Evolutionary conservation across 257 asterid genomes (phyloP).

Genomic region (Craterostigma plantagineum): DNA sequence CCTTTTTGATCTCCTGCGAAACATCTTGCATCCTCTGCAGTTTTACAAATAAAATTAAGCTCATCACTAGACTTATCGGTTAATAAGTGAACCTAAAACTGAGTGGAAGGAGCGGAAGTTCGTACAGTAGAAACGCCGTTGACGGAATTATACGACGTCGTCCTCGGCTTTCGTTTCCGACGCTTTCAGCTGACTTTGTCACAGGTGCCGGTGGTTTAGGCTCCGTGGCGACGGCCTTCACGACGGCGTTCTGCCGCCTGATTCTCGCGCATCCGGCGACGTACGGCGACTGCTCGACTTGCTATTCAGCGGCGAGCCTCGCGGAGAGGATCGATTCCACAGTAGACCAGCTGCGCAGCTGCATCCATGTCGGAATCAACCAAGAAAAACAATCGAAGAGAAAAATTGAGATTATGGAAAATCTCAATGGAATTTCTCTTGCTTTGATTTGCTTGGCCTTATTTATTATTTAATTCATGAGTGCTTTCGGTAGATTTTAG

Average conservation of each 20-base stretch:
- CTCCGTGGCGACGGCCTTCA: conserved; percentile 72
- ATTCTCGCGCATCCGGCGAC: conserved; percentile 7
- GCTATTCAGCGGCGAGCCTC: conserved; percentile 12
- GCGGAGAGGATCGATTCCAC: conserved; percentile 42
- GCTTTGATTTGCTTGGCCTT: too few species aligned
- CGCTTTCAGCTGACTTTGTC: conserved; percentile 10
- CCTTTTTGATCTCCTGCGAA: conserved; percentile 77
- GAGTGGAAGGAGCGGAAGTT: conserved; percentile 2
- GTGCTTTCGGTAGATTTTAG: too few species aligned
- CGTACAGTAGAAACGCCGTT: conserved; percentile 62
- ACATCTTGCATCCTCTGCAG: conserved; percentile 86
- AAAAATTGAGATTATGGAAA: neutral
- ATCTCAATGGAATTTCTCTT: too few species aligned
- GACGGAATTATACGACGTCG: conserved; percentile 33
- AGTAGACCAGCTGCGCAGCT: conserved; percentile 67
- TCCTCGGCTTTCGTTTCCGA: conserved; percentile 22
- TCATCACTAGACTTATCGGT: conserved; percentile 7
- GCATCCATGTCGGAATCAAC: conserved; percentile 62
- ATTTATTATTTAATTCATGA: too few species aligned
- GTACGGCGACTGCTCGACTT: conserved; percentile 11
- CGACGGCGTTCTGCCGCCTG: conserved; percentile 22
- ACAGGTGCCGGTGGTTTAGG: conserved; percentile 47
- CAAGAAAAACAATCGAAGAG: neutral
- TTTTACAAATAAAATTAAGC: conserved; percentile 12
- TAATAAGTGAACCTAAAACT: too few species aligned